Evolutionary conservation across 2,329 filamentous ascomycete species (phyloP).

Genomic region (Fusarium annulatum): DNA sequence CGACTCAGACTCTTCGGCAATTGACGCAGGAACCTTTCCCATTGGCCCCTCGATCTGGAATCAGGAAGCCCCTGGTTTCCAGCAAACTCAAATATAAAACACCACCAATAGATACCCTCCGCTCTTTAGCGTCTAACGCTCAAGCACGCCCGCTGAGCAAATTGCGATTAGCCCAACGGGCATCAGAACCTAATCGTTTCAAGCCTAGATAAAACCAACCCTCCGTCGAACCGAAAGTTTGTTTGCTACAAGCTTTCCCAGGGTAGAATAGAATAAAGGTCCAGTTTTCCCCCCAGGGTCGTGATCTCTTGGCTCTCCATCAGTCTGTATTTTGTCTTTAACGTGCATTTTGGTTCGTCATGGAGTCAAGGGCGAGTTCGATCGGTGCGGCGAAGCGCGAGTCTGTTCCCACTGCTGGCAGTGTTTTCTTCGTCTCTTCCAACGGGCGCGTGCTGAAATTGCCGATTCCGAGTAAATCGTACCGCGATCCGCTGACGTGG

Average conservation of each 20-base stretch:
- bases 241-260: background rate
- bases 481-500: constrained; percentile 37
- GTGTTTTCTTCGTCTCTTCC: constrained; percentile 39
- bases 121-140: background rate
- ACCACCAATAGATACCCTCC: constrained; percentile 6
- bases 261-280: constrained; percentile 10
- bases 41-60: rapidly evolving
- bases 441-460: constrained; percentile 27
- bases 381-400: background rate
- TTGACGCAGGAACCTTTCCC: background rate
- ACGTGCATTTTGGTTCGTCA: background rate
- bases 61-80: constrained; percentile 6
- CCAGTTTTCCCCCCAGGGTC: background rate
- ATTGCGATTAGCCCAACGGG: background rate
- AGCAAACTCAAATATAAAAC: background rate
- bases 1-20: background rate
- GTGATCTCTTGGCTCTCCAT: background rate
- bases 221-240: background rate
- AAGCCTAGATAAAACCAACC: background rate
- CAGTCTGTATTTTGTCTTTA: background rate
- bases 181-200: background rate
- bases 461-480: constrained; percentile 32
- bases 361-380: constrained; percentile 3
- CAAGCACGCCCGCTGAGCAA: constrained; percentile 14
- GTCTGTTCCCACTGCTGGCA: constrained; percentile 38